Base-by-base conservation (phyloP, 331 rosid species). In the Arachis monticola region DNA sequence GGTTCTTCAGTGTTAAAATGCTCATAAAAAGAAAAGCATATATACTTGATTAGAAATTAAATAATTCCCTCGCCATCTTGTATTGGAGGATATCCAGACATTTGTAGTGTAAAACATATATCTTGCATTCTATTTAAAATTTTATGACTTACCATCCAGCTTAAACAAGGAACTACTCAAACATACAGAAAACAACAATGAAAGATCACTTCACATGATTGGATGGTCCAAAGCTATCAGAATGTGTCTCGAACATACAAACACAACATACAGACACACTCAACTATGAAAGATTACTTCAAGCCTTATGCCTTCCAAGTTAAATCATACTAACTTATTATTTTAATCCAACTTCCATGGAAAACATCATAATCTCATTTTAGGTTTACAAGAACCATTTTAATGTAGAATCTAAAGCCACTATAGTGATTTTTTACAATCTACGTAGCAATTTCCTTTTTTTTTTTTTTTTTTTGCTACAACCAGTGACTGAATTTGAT, bases 301-400 rank as follows among this genome's bases (percentile, higher is more conserved):
- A 56, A 32, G 1, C 52, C 60, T 55, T 42, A 56, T 67, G 56
- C 58, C 55, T 67, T 62, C 66, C 70, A 56, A 73, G 64, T 73
- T 31, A 68, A 41, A 82, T 63, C 13, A 3, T 74, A 63, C 12
- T 50, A 74, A 63, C 38, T 11, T 56, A 67, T n/a, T 22, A 8
- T 5, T 82, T 31, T 8, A 66, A 12, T 31, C 53, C 55, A 75
- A 70, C 68, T 72, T 62, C 53, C 31, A 11, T 30, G 13, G 70
- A 47, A 72, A 60, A 72, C 61, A 61, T 13, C 27, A 44, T 53
- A 66, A 47, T 55, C 59, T 71, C 73, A 72, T 38, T 75, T 68
- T 62, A 46, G 40, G 42, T 46, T 61, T 68, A 50, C 44, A 73
- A 27, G 38, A 67, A 30, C 30, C 55, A 73, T 42, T 72, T 13